Evolutionary conservation across 208 protist genomes (phyloP), one percentile per base, ranked within the genome.

Genomic region (Trypanosoma vivax): DNA sequence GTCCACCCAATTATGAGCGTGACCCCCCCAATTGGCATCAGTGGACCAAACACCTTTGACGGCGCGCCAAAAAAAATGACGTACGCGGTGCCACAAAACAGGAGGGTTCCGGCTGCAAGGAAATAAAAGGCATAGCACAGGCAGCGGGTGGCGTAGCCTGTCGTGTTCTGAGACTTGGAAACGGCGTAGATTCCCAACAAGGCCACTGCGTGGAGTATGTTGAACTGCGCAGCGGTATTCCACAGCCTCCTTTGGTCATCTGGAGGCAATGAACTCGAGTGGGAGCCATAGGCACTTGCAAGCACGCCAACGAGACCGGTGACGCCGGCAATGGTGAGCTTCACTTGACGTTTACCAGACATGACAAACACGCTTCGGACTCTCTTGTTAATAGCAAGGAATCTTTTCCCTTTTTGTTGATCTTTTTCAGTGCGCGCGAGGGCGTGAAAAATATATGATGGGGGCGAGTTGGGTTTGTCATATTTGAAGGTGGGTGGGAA

Each of bases 51-150:
- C 18, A 60, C 62, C 51, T 70, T 82, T 11, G 60, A 51, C 28
- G 68, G 70, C n/a, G 65, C 65, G 11, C 61, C 53, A 9, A 81
- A 48, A 45, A 66, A 79, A 31, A 85, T 50, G 3, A 65, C 73
- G 60, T 90, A 90, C 53, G 86, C 83, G 49, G 82, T 83, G 24
- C 74, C 72, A 18, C 65, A 58, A 56, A 90, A 90, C 21, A 76
- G 67, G 5, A 66, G 38, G 2, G 74, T 68, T 29, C 82, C 82
- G 14, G 58, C 45, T 10, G 73, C 37, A 35, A 85, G 53, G 7
- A 85, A 61, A 31, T 71, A 73, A 42, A 79, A 83, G 48, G 71
- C 74, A 16, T 64, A 75, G 41, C 33, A 65, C 27, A 90, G 59
- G 19, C 56, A 29, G 68, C 61, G 30, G 58, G 64, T 14, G 51